Evolutionary conservation across 2,329 filamentous ascomycete genomes (phyloP), one percentile per base, ranked within the genome.

Genomic region (Sphaerostilbella broomeana): DNA sequence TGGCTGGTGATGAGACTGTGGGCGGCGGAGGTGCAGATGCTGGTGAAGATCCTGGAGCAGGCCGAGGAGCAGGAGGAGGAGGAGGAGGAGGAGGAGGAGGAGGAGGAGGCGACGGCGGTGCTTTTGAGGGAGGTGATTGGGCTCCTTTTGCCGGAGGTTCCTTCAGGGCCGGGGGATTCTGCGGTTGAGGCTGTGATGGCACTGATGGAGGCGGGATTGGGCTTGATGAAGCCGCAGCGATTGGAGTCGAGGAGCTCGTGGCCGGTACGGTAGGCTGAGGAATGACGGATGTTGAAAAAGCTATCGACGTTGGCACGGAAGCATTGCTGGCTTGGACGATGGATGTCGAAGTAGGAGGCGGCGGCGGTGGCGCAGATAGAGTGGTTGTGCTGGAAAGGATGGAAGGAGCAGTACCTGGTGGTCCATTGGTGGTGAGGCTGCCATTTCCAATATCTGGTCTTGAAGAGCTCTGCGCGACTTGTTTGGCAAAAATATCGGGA

Each of bases 71-170:
- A 30, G 18, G 15, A 19, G 35, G 16, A 19, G 27, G 2, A 31
- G 35, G 31, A 20, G 38, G 37, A 37, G 8, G 53, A 51, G 15
- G 49, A 48, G 25, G 47, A 37, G 24, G 43, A 40, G 11, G 11
- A 17, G n/a, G n/a, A n/a, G n/a, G n/a, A n/a, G n/a, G n/a, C n/a
- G n/a, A n/a, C n/a, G n/a, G n/a, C n/a, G n/a, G n/a, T n/a, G n/a
- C n/a, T n/a, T n/a, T n/a, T n/a, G n/a, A n/a, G n/a, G n/a, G n/a
- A n/a, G 22, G 22, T 25, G 22, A 25, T 3, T 8, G 22, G 8
- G 12, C 22, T 9, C 3, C 22, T 25, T 25, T 25, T 12, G 22
- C 22, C 22, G 22, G 8, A 25, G 12, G 12, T 25, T 25, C 8
- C 8, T 12, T 25, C 8, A 12, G 3, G 12, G 12, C 22, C 22